A percentile compares a stretch with the other conserved stretches of the same genome.
These are phyloP conservation scores for Rhodotorula sp. DNA, from an alignment of 1,284 basidiomycete genomes.

Conservation along the genomic window DNA sequence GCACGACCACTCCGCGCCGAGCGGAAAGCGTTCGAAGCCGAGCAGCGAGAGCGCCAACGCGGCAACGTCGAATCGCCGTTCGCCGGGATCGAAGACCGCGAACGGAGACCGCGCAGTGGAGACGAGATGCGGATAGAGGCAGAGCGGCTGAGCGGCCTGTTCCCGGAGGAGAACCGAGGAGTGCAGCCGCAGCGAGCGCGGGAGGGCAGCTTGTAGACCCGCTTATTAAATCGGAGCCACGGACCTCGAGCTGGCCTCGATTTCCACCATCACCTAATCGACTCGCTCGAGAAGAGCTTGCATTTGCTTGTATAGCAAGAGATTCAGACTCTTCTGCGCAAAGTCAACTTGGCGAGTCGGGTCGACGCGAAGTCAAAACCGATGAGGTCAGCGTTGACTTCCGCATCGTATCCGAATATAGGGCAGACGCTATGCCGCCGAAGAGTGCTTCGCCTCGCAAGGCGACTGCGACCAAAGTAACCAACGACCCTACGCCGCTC, in stretches of 20 bases:
- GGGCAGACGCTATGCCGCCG: background rate
- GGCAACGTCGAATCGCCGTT: slow-evolving; percentile 34
- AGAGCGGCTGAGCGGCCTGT: slow-evolving; percentile 55
- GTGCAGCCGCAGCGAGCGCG: background rate
- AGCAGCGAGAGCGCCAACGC: slow-evolving; percentile 6
- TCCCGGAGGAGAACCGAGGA: slow-evolving; percentile 18
- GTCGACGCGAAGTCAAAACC: too few relatives aligned
- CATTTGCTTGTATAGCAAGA: too few relatives aligned
- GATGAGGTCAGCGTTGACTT: background rate
- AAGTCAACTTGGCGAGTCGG: too few relatives aligned
- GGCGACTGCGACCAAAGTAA: slow-evolving; percentile 7
- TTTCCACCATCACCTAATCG: too few relatives aligned
- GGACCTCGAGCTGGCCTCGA: too few relatives aligned
- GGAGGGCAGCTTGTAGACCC: background rate
- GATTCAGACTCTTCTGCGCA: too few relatives aligned
- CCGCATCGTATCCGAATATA: background rate
- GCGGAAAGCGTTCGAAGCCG: slow-evolving; percentile 25
- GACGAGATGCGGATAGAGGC: slow-evolving; percentile 77
- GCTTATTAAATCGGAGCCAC: too few relatives aligned
- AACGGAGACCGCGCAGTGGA: slow-evolving; percentile 62
- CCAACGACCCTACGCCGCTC: slow-evolving; percentile 10
- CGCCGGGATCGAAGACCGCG: slow-evolving; percentile 22
- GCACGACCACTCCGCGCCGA: slow-evolving; percentile 17
- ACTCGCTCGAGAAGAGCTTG: too few relatives aligned
- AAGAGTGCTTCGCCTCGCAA: slow-evolving; percentile 1